Evolutionary conservation across 164 flowering plant genomes (phyloP).

Genomic region (Vitis cinerea): DNA sequence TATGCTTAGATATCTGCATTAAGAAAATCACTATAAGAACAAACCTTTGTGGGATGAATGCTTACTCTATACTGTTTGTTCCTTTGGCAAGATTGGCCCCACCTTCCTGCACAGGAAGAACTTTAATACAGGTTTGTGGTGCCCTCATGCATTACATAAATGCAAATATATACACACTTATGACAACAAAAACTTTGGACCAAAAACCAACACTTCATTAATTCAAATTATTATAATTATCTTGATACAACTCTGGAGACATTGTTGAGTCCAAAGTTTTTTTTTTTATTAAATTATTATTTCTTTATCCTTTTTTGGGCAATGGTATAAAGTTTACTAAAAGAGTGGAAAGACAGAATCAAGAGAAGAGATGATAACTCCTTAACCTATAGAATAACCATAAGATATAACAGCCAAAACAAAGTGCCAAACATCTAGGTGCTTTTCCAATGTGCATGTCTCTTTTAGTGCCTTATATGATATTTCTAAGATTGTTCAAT

Average conservation of each 20-base stretch:
- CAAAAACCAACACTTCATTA: too few relatives aligned
- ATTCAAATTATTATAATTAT: too few relatives aligned
- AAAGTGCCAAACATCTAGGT: not conserved
- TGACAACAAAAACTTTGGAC: too few relatives aligned
- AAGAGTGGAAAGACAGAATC: not conserved
- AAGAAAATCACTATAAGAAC: not conserved
- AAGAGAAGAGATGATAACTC: not conserved
- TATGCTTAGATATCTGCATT: slow-evolving; percentile 2
- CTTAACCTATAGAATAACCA: not conserved
- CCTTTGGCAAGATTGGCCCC: slow-evolving; percentile 21
- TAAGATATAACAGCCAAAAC: not conserved
- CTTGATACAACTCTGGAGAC: too few relatives aligned
- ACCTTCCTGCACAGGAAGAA: slow-evolving; percentile 26
- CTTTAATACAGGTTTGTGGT: not conserved
- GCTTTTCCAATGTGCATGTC: not conserved
- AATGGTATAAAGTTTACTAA: not conserved
- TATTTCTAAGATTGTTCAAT: not conserved
- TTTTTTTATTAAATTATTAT: too few relatives aligned
- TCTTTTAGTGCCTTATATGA: not conserved
- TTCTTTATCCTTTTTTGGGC: not conserved
- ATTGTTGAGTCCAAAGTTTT: too few relatives aligned
- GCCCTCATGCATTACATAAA: too few relatives aligned
- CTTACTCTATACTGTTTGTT: slow-evolving; percentile 38
- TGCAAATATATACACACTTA: too few relatives aligned
- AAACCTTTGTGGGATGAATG: slow-evolving; percentile 1